phyloP scores from a whole-genome alignment of 1,139 yeast genomes.

The Candida labiduridarum region DNA sequence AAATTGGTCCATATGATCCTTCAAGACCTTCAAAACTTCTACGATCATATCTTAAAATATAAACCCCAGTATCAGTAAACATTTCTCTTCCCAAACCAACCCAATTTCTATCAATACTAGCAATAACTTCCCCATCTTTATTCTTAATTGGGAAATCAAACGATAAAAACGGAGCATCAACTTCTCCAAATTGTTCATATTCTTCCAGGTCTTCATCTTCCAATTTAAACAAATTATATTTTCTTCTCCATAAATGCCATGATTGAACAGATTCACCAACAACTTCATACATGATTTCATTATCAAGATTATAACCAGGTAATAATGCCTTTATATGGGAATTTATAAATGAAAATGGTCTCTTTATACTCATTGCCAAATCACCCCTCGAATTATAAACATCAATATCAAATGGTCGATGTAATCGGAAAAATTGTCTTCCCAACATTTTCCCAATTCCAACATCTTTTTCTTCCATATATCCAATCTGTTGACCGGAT shows the following conservation, averaged over 20 bases:
- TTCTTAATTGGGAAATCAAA: slow-evolving; percentile 82
- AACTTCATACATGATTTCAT: slow-evolving; percentile 45
- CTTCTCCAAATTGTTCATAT: slow-evolving; percentile 75
- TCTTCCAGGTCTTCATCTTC: slow-evolving; percentile 48
- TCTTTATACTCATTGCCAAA: slow-evolving; percentile 64
- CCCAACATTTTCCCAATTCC: slow-evolving; percentile 70
- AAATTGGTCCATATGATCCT: slow-evolving; percentile 17
- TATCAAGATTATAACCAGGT: slow-evolving; percentile 52
- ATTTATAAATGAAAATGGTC: slow-evolving; percentile 88
- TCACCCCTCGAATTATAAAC: slow-evolving; percentile 75
- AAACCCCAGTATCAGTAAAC: slow-evolving; percentile 93
- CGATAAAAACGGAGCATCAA: slow-evolving; percentile 84
- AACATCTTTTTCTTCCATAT: slow-evolving; percentile 76
- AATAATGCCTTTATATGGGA: slow-evolving; percentile 77
- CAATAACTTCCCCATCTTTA: slow-evolving; percentile 60
- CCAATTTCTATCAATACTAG: slow-evolving; percentile 89
- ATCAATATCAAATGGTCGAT: slow-evolving; percentile 84
- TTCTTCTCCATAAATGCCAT: slow-evolving; percentile 93
- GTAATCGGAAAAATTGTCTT: slow-evolving; percentile 80
- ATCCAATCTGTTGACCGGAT: slow-evolving; percentile 74
- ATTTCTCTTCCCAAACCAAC: slow-evolving; percentile 91
- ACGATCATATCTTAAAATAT: slow-evolving; percentile 82
- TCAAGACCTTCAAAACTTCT: slow-evolving; percentile 54
- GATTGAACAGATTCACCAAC: slow-evolving; percentile 88
- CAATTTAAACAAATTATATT: slow-evolving; percentile 72